phyloP scores from a whole-genome alignment of 2,329 filamentous ascomycete species.

The Diplodia seriata region DNA sequence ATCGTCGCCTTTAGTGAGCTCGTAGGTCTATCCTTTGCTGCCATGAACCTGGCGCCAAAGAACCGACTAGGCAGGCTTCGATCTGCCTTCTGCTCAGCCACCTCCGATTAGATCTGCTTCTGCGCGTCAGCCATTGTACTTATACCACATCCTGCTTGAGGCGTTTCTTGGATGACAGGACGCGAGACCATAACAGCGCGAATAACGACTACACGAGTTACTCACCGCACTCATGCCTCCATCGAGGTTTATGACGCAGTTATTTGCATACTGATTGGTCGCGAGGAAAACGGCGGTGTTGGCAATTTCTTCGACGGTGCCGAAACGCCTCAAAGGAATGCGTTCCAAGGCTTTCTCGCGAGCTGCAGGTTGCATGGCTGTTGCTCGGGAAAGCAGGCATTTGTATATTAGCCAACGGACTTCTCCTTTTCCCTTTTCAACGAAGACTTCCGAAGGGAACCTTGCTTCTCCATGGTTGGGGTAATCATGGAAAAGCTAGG shows the following conservation, averaged over 20 bases:
- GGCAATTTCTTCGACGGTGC: constrained; percentile 74
- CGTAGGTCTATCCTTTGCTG: constrained; percentile 13
- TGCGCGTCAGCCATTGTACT: constrained; percentile 19
- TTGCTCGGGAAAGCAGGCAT: constrained; percentile 14
- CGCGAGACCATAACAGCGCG: constrained; percentile 4
- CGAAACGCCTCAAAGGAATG: constrained; percentile 73
- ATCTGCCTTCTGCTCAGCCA: constrained; percentile 12
- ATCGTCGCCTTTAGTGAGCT: constrained; percentile 3
- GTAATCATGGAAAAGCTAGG: not conserved
- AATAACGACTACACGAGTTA: not conserved
- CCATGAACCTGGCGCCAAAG: not conserved
- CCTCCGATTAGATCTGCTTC: constrained; percentile 26
- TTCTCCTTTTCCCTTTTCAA: not conserved
- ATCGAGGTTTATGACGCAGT: constrained; percentile 84
- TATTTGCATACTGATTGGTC: constrained; percentile 82
- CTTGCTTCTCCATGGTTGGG: not conserved
- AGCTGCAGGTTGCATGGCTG: constrained; percentile 54
- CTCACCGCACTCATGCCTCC: constrained; percentile 74
- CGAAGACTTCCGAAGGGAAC: not conserved
- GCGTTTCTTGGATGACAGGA: constrained; percentile 5
- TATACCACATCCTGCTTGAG: constrained; percentile 22
- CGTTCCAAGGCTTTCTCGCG: constrained; percentile 47
- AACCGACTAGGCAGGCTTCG: not conserved
- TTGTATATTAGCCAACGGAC: constrained; percentile 33
- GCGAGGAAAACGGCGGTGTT: constrained; percentile 80